Evolutionary conservation across 192 early-diverging fungal genomes (phyloP).

Genomic region (Entophlyctis luteolus): DNA sequence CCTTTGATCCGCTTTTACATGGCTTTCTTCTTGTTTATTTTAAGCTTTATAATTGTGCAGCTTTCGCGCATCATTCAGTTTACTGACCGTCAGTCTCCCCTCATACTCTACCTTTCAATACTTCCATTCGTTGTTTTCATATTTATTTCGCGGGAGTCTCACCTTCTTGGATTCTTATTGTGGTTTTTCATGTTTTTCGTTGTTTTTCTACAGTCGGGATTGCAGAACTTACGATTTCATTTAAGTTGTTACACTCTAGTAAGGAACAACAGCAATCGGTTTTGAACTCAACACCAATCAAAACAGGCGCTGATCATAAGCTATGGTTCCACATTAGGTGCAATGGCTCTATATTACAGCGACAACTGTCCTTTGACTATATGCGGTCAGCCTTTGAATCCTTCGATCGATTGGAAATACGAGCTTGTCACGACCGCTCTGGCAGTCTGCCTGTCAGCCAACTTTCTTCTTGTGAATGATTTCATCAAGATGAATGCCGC

Average conservation of each 20-base stretch:
- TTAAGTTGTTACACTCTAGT: slow-evolving; percentile 29
- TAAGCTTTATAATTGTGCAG: slow-evolving; percentile 21
- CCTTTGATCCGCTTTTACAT: slow-evolving; percentile 37
- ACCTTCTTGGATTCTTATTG: slow-evolving; percentile 36
- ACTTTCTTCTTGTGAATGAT: slow-evolving; percentile 34
- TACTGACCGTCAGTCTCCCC: slow-evolving; percentile 13
- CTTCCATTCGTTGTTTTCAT: slow-evolving; percentile 31
- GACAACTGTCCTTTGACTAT: slow-evolving; percentile 1
- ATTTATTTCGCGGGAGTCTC: slow-evolving; percentile 40
- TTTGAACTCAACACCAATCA: background rate
- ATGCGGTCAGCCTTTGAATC: slow-evolving; percentile 27
- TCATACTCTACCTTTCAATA: slow-evolving; percentile 39
- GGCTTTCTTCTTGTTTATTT: slow-evolving; percentile 24
- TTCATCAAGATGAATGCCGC: slow-evolving; percentile 43
- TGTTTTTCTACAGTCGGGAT: slow-evolving; percentile 40
- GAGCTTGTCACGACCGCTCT: slow-evolving; percentile 28
- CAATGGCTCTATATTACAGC: slow-evolving; percentile 31
- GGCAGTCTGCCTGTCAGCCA: slow-evolving; percentile 12
- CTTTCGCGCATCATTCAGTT: slow-evolving; percentile 25
- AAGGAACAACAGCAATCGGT: slow-evolving; percentile 4
- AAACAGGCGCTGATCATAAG: slow-evolving; percentile 7
- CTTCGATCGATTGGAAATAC: slow-evolving; percentile 13
- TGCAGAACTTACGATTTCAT: slow-evolving; percentile 29
- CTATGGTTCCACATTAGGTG: slow-evolving; percentile 14
- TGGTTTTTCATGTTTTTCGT: slow-evolving; percentile 43